These are phyloP conservation scores for Malus asiatica DNA, from an alignment of 306 rosid genomes.

Conservation along the genomic window DNA sequence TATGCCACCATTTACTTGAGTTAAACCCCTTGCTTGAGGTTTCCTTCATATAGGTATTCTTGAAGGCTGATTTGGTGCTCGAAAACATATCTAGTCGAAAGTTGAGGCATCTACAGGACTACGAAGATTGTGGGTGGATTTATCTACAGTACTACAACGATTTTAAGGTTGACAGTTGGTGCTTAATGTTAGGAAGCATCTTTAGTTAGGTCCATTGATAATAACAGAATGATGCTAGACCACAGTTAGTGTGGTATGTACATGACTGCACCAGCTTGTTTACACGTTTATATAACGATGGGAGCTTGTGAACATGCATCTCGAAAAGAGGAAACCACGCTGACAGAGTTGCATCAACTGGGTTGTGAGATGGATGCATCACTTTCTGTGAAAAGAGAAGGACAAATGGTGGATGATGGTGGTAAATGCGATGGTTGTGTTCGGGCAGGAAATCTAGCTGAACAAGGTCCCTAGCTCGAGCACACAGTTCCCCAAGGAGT, in stretches of 20 bases:
- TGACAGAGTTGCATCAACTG: background rate
- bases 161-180: background rate
- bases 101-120: background rate
- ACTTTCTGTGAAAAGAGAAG: background rate
- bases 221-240: no score
- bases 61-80: background rate
- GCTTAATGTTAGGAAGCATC: background rate
- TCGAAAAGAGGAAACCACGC: background rate
- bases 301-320: background rate
- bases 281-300: background rate
- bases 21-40: background rate
- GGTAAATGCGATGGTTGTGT: slow-evolving; percentile 31
- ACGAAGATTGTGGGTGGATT: background rate
- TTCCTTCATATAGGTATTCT: background rate
- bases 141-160: background rate
- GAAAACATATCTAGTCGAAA: background rate
- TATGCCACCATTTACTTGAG: background rate
- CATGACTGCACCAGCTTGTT: background rate
- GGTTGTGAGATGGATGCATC: slow-evolving; percentile 13
- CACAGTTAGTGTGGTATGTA: background rate
- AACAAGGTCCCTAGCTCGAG: no score
- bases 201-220: no score
- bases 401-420: background rate
- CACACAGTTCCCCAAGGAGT: no score
- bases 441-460: no score